A percentile compares a stretch with the other conserved stretches of the same genome.
Conservation (phyloP, 352 stramenopile species). For the Globisporangium apiculatum region DNA sequence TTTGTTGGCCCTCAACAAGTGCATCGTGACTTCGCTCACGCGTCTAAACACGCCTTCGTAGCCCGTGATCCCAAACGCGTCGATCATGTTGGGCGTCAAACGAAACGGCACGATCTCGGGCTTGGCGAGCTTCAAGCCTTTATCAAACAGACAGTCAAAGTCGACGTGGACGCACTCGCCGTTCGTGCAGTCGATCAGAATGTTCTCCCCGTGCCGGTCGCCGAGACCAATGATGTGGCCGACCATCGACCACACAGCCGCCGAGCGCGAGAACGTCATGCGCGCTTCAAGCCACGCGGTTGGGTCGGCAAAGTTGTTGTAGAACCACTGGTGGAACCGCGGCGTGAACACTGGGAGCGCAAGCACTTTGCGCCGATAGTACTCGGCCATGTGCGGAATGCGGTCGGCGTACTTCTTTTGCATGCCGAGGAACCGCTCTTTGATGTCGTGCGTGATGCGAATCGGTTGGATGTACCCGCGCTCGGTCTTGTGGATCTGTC, state of each 20-base stretch:
- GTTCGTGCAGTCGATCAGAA: constrained; percentile 96
- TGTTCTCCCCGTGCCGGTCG: constrained; percentile 98
- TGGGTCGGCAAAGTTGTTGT: constrained; percentile 96
- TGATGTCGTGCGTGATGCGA: constrained; percentile 70
- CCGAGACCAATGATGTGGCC: constrained; percentile 93
- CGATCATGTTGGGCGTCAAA: constrained; percentile 99
- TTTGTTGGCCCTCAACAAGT: constrained; percentile 93
- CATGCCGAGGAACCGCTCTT: constrained; percentile 86
- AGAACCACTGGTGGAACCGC: constrained; percentile 98
- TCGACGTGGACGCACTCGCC: constrained; percentile 99
- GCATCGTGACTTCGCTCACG: constrained; percentile 89
- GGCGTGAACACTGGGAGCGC: constrained; percentile 83
- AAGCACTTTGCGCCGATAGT: constrained; percentile 66
- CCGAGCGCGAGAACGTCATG: constrained; percentile 72
- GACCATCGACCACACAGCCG: constrained; percentile 97
- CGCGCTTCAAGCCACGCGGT: constrained; percentile 97
- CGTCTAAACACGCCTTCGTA: constrained; percentile 93
- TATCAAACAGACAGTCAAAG: constrained; percentile 99
- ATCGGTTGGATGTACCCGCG: constrained; percentile 75
- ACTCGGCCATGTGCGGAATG: constrained; percentile 65
- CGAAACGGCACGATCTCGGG: constrained; percentile 99
- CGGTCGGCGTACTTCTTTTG: constrained; percentile 80
- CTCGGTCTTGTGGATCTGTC: constrained; percentile 85
- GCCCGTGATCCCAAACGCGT: constrained; percentile 98
- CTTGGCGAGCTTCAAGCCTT: constrained; percentile 93